Evolutionary conservation across 371 early-diverging fungal genomes (phyloP).

Genomic region (Syncephalastrum monosporum): DNA sequence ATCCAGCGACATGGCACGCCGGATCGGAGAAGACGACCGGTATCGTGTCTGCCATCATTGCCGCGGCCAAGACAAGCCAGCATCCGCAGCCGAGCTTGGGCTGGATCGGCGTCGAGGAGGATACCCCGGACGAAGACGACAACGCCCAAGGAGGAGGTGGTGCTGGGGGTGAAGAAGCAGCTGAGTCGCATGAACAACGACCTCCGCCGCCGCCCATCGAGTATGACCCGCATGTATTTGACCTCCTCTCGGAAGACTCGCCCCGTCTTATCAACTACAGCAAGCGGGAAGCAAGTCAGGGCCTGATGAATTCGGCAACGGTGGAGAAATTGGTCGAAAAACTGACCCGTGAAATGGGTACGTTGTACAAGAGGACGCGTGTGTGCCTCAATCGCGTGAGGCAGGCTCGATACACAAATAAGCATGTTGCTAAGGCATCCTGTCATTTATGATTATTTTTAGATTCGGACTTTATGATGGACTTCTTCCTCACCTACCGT

Average conservation of each 20-base stretch:
- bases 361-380: not conserved
- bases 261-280: slow-evolving; percentile 37
- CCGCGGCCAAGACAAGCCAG: slow-evolving; percentile 17
- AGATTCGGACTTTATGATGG: slow-evolving; percentile 47
- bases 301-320: slow-evolving; percentile 47
- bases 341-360: slow-evolving; percentile 60
- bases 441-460: slow-evolving; percentile 6
- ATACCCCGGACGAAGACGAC: slow-evolving; percentile 6
- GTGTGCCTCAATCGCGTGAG: too few species aligned
- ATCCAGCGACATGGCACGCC: slow-evolving; percentile 1
- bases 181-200: not conserved
- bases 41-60: slow-evolving; percentile 31
- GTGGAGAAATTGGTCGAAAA: slow-evolving; percentile 62
- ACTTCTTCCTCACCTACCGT: slow-evolving; percentile 51
- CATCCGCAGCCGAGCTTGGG: slow-evolving; percentile 16
- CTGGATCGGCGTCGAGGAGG: slow-evolving; percentile 29
- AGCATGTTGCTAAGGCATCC: too few species aligned
- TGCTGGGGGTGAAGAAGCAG: not conserved
- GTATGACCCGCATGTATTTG: slow-evolving; percentile 47
- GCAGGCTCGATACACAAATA: not conserved
- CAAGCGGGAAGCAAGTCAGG: slow-evolving; percentile 24
- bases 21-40: slow-evolving; percentile 15
- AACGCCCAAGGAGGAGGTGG: not conserved
- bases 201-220: slow-evolving; percentile 40
- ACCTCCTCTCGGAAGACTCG: slow-evolving; percentile 24